These are phyloP conservation scores for Pilaira anomala DNA, from an alignment of 192 early-diverging fungal species.

Conservation along the genomic window DNA sequence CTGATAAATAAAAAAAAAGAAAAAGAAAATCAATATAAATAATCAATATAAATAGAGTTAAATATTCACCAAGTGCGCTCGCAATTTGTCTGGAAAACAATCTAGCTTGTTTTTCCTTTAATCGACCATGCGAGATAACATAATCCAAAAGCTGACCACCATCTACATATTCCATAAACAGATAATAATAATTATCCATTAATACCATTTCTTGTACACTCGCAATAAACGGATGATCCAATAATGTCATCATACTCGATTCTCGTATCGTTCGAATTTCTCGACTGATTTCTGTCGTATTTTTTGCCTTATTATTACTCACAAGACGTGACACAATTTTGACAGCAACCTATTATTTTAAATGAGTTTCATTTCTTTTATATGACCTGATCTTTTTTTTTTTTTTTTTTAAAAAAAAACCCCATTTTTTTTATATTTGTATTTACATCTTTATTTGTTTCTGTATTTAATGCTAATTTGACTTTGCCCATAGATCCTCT, in stretches of 20 bases:
- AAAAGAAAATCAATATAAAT: no score
- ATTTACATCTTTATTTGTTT: no score
- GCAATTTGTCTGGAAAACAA: slow-evolving; percentile 88
- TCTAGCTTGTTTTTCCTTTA: slow-evolving; percentile 91
- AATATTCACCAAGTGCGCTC: slow-evolving; percentile 70
- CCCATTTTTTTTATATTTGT: no score
- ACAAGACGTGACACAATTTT: slow-evolving; percentile 83
- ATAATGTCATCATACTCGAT: slow-evolving; percentile 82
- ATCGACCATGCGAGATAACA: slow-evolving; percentile 88
- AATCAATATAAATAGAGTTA: neutral
- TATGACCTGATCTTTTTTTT: slow-evolving; percentile 78
- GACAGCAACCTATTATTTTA: slow-evolving; percentile 64
- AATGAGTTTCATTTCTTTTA: neutral
- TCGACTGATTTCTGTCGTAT: slow-evolving; percentile 70
- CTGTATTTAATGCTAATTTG: slow-evolving; percentile 67
- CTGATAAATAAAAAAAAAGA: no score
- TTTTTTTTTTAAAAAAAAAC: slow-evolving; percentile 41
- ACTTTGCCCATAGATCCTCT: slow-evolving; percentile 97
- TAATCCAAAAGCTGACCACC: slow-evolving; percentile 92
- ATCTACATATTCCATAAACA: slow-evolving; percentile 89
- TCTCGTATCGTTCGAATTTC: slow-evolving; percentile 87
- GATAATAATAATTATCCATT: slow-evolving; percentile 80
- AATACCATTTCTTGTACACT: slow-evolving; percentile 84
- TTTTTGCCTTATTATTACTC: slow-evolving; percentile 49
- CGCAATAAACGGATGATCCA: slow-evolving; percentile 92